Evolutionary conservation across 78 protist species (phyloP).

Genomic region (Planoprotostelium fungivorum): DNA sequence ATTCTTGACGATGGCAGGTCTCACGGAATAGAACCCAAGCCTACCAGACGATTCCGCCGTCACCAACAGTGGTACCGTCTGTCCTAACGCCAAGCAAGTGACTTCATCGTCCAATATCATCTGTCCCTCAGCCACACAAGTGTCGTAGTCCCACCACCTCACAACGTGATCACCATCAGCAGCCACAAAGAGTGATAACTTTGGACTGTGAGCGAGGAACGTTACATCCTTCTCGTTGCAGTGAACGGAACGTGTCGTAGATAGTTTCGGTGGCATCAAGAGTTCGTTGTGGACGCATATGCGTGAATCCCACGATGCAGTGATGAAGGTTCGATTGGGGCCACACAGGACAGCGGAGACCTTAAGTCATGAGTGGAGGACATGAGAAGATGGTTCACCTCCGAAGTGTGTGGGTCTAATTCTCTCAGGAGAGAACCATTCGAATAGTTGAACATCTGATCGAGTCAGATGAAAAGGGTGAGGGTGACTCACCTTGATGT

Average conservation of each 20-base stretch:
- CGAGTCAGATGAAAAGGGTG: not conserved
- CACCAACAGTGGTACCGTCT: not conserved
- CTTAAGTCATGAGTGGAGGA: not conserved
- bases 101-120: not conserved
- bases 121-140: not conserved
- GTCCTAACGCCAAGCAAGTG: not conserved
- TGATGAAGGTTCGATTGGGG: not conserved
- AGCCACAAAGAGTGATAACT: not conserved
- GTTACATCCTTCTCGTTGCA: not conserved
- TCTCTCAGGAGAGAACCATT: not conserved
- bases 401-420: not conserved
- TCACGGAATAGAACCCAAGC: not conserved
- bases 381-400: not conserved
- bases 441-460: not conserved
- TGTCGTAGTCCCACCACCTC: not conserved
- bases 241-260: not conserved
- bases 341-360: not conserved
- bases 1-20: not conserved
- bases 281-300: conserved; percentile 6
- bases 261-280: not conserved
- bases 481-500: not conserved
- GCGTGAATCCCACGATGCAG: not conserved
- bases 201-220: not conserved
- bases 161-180: not conserved
- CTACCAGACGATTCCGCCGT: not conserved